These are phyloP conservation scores for Xylaria cubensis DNA, from an alignment of 495 filamentous ascomycete genomes.

Conservation along the genomic window DNA sequence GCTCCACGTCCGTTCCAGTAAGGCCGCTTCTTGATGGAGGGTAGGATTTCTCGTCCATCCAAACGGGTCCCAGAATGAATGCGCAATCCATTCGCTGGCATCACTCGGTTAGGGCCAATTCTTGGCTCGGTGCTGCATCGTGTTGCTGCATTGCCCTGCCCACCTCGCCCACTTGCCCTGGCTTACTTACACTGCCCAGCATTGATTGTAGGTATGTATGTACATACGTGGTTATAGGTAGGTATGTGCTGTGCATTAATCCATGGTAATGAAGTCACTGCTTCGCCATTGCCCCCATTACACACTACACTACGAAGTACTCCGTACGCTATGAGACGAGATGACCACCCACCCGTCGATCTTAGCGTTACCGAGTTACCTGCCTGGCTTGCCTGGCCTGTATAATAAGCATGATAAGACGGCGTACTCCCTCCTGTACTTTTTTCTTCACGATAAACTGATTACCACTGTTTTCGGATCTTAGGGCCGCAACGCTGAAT, in stretches of 20 bases:
- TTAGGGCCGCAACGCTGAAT: conserved; percentile 7
- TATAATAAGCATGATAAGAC: background rate
- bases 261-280: conserved; percentile 22
- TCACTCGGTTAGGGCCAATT: conserved; percentile 19
- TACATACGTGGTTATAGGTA: no score
- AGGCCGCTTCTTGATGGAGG: conserved; percentile 19
- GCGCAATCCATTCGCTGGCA: conserved; percentile 13
- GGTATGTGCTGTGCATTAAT: background rate
- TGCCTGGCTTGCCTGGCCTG: background rate
- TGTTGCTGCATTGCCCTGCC: conserved; percentile 19
- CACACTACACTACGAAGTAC: background rate
- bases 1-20: background rate
- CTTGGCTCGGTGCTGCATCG: background rate
- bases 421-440: conserved; percentile 10
- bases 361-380: conserved; percentile 13
- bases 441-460: conserved; percentile 14
- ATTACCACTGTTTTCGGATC: conserved; percentile 6
- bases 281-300: conserved; percentile 14
- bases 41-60: conserved; percentile 19
- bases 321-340: conserved; percentile 12
- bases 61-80: background rate
- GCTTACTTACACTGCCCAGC: background rate
- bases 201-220: no score
- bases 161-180: conserved; percentile 14
- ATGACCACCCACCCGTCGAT: conserved; percentile 5